Percentiles rank a stretch among this genome's conserved stretches.
phyloP scores from a whole-genome alignment of 192 early-diverging fungal genomes.

The Umbelopsis isabellina region DNA sequence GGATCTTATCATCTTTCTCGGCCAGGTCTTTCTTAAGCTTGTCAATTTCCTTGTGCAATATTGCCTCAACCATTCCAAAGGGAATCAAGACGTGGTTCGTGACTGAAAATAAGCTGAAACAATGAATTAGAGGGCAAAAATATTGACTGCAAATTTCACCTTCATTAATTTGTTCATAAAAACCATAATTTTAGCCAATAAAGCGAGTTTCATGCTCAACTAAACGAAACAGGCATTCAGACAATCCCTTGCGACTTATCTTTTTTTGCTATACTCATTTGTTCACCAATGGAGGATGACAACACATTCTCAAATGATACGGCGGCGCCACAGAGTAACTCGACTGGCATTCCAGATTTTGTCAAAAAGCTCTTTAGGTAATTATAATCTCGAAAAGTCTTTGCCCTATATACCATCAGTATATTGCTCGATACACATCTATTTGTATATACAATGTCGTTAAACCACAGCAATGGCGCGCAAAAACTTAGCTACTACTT shows the following conservation, averaged over 20 bases:
- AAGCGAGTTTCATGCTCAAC: neutral
- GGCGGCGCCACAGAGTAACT: neutral
- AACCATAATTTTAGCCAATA: neutral
- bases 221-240: neutral
- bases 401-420: neutral
- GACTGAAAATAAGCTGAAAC: neutral
- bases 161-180: neutral
- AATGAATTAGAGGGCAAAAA: constrained; percentile 2
- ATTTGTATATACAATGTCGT: too few relatives aligned
- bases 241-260: neutral
- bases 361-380: constrained; percentile 65
- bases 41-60: neutral
- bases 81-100: neutral
- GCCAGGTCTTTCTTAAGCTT: neutral
- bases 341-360: constrained; percentile 59
- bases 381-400: neutral
- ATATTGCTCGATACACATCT: neutral
- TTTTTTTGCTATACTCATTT: neutral
- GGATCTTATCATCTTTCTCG: neutral
- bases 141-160: too few relatives aligned
- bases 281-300: constrained; percentile 9
- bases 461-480: too few relatives aligned
- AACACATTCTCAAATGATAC: constrained; percentile 19
- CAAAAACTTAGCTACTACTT: too few relatives aligned
- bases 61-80: neutral